These are phyloP conservation scores for Suhomyces pyralidae DNA, from an alignment of 805 yeast genomes.

Conservation along the genomic window DNA sequence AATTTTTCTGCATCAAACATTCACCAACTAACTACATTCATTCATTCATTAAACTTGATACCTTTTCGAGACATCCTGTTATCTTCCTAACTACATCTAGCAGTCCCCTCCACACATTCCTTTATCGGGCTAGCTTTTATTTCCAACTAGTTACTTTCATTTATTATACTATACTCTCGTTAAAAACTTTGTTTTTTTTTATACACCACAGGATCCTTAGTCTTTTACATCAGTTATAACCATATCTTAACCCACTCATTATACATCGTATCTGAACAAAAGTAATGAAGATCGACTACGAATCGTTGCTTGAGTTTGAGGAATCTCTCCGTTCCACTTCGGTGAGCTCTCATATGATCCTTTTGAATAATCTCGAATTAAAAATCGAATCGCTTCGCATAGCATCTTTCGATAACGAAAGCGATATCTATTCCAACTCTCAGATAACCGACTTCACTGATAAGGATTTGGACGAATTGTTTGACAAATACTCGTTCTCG, in stretches of 20 bases:
- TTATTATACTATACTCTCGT: neutral
- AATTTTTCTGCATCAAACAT: neutral
- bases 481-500: slow-evolving; percentile 19
- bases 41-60: neutral
- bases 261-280: neutral
- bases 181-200: slow-evolving; percentile 2
- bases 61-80: neutral
- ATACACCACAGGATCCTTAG: neutral
- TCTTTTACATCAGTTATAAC: neutral
- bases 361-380: slow-evolving; percentile 23
- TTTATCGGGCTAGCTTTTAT: slow-evolving; percentile 3
- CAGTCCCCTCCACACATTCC: slow-evolving; percentile 10
- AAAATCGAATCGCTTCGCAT: slow-evolving; percentile 23
- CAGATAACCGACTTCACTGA: slow-evolving; percentile 10
- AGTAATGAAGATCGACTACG: slow-evolving; percentile 18
- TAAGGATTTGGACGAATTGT: slow-evolving; percentile 14
- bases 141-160: neutral
- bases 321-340: slow-evolving; percentile 24
- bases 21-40: neutral
- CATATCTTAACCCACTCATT: neutral
- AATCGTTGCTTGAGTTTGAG: slow-evolving; percentile 33
- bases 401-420: slow-evolving; percentile 11
- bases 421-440: neutral
- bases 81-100: neutral
- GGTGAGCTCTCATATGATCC: slow-evolving; percentile 15